Percentiles rank a stretch among this genome's conserved stretches.
Evolutionary conservation across 176 grass and related monocot species (phyloP).

Genomic region (Carex cristatella): DNA sequence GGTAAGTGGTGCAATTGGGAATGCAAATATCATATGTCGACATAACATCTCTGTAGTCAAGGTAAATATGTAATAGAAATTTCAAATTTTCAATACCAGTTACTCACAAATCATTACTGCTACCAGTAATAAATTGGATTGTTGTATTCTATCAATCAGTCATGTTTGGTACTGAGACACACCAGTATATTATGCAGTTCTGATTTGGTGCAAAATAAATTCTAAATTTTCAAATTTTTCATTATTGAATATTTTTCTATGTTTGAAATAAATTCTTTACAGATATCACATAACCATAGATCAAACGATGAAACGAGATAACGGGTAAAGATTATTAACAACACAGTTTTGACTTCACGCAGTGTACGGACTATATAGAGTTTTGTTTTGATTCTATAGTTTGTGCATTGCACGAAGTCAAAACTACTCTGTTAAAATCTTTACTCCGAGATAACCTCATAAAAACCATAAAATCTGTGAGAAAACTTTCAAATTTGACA

Average conservation of each 20-base stretch:
- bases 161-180: not conserved
- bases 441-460: not conserved
- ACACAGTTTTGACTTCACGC: too few species aligned
- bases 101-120: not conserved
- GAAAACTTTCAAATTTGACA: not conserved
- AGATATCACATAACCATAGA: not conserved
- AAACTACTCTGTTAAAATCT: too few species aligned
- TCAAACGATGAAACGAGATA: not conserved
- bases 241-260: not conserved
- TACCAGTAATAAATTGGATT: not conserved
- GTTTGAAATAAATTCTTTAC: not conserved
- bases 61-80: not conserved
- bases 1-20: slow-evolving; percentile 33
- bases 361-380: too few species aligned
- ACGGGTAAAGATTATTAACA: too few species aligned
- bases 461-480: not conserved
- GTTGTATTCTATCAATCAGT: not conserved
- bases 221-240: not conserved
- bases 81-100: not conserved
- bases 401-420: too few species aligned
- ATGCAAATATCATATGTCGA: slow-evolving; percentile 32
- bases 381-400: too few species aligned
- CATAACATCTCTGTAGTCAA: slow-evolving; percentile 36
- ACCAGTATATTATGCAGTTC: not conserved
- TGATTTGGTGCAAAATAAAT: not conserved